Base-by-base conservation (phyloP, 805 yeast species). In the Suhomyces faveliae region DNA sequence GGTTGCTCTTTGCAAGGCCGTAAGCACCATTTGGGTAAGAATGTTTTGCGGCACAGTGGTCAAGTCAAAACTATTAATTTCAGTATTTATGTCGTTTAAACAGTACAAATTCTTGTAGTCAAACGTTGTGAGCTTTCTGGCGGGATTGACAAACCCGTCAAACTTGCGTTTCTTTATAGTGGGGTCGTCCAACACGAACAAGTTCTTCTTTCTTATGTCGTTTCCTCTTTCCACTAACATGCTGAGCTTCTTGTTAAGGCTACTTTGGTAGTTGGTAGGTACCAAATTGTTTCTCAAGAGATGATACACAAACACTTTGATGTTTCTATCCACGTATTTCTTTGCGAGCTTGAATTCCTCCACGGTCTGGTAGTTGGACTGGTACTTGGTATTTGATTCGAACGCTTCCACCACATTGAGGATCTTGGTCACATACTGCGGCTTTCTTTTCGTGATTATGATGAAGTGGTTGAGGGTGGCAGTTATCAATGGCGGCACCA, bases 391-490 rank as follows among this genome's bases (percentile, higher is more conserved):
- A 50, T 80, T 69, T 2, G 83, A 70, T 51, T 80, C 90, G 55
- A 84, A 88, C 8, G 76, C 73, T 40, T 87, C 75, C 9, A 90
- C 66, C 11, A 78, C 76, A 15, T 77, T 70, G 20, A 88, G 67
- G 10, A 91, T 80, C 47, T 79, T 79, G 24, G 77, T 70, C 1
- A 81, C 68, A 40, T 78, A 73, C 43, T 79, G 81, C 1, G 89
- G 85, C 57, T 96, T 80, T 25, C 81, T 73, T 55, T 81, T 83
- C 53, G 87, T 76, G 30, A 94, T 65, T 12, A 80, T 72, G 5
- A 86, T 72, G 17, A 85, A 67, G 43, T 84, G 82, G 56, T 87
- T 82, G 22, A 89, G 64, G 0, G 87, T 74, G 5, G 95, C 87
- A 12, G 89, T 78, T 45, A 87, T 78, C 2, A 81, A 55, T 4